Evolutionary conservation across 306 rosid species (phyloP).

Genomic region (Pyrus bretschneideri): DNA sequence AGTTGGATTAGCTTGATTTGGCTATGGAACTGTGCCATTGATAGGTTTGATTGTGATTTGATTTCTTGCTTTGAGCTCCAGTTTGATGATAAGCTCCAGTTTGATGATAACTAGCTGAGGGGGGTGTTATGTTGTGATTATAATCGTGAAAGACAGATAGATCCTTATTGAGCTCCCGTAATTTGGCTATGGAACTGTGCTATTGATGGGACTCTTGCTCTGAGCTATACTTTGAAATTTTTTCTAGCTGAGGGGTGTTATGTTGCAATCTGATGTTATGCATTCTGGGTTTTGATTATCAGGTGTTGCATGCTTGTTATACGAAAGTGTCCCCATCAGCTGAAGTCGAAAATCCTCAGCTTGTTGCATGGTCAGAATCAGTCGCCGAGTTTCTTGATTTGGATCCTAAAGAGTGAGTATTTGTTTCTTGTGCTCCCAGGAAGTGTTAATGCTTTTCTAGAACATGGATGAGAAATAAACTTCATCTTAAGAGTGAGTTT

Average conservation of each 20-base stretch:
- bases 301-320: conserved; percentile 93
- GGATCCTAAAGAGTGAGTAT: conserved; percentile 73
- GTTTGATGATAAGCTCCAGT: not conserved
- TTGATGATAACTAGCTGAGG: not conserved
- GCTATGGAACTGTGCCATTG: not conserved
- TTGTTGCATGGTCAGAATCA: conserved; percentile 70
- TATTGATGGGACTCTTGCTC: not conserved
- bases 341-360: conserved; percentile 76
- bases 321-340: conserved; percentile 68
- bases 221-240: not conserved
- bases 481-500: not conserved
- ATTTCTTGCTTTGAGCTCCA: not conserved
- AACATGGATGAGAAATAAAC: not conserved
- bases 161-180: too few relatives aligned
- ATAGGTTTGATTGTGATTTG: not conserved
- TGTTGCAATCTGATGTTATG: not conserved
- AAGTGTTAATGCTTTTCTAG: not conserved
- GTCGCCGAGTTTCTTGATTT: conserved; percentile 73
- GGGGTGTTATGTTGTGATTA: not conserved
- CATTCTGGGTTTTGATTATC: not conserved
- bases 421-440: not conserved
- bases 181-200: not conserved
- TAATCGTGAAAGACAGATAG: too few relatives aligned
- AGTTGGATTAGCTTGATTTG: not conserved
- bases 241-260: not conserved